Evolutionary conservation across 2,329 filamentous ascomycete genomes (phyloP).

Genomic region (Alternaria gaisen): DNA sequence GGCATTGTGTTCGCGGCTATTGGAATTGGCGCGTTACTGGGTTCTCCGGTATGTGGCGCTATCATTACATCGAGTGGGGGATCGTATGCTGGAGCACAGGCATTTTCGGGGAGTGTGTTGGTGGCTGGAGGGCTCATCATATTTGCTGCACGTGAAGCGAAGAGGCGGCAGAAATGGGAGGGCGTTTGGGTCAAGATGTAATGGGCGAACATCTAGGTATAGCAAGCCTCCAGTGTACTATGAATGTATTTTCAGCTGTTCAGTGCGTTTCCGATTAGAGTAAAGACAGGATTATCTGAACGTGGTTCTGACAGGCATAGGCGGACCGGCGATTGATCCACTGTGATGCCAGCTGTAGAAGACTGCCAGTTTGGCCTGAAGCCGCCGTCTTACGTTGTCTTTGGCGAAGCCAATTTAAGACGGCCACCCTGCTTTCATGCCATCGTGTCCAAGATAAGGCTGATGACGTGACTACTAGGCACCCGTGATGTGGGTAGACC

Average conservation of each 20-base stretch:
- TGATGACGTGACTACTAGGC: background rate
- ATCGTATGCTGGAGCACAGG: background rate
- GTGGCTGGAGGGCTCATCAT: background rate
- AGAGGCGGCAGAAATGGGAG: background rate
- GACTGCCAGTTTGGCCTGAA: too few species aligned
- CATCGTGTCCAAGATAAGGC: too few species aligned
- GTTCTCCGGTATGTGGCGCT: background rate
- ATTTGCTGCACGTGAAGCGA: slow-evolving; percentile 1
- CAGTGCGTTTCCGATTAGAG: too few species aligned
- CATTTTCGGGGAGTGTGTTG: background rate
- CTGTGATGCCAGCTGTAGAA: too few species aligned
- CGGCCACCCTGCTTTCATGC: too few species aligned
- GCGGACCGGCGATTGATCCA: too few species aligned
- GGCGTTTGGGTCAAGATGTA: background rate
- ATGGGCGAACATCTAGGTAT: background rate
- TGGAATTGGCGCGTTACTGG: background rate
- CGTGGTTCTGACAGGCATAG: too few species aligned
- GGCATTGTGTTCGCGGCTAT: slow-evolving; percentile 2
- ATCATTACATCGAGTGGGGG: background rate
- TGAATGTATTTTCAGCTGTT: background rate
- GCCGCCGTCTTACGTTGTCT: background rate
- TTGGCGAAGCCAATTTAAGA: background rate
- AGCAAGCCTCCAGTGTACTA: background rate
- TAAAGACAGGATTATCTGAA: too few species aligned
- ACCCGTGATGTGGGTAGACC: background rate